These are phyloP conservation scores for Suhomyces guaymorum DNA, from an alignment of 1,139 yeast genomes.

Conservation along the genomic window DNA sequence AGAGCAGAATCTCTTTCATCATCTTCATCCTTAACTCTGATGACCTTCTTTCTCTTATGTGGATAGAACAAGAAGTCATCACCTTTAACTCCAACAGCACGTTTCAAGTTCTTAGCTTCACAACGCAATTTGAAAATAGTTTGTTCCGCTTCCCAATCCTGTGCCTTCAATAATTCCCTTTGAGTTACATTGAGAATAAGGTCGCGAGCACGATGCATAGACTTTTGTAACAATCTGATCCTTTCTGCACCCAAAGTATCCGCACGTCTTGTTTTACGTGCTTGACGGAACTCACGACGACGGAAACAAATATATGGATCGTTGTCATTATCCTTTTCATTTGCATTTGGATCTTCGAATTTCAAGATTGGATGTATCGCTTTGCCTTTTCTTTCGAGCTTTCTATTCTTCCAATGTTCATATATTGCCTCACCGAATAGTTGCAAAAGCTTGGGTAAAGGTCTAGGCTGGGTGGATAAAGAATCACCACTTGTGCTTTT, in stretches of 20 bases:
- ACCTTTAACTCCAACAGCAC: slow-evolving; percentile 73
- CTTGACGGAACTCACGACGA: slow-evolving; percentile 92
- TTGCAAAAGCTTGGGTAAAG: slow-evolving; percentile 55
- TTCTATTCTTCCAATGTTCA: slow-evolving; percentile 78
- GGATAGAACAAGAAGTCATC: slow-evolving; percentile 84
- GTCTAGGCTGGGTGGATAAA: slow-evolving; percentile 33
- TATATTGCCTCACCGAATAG: slow-evolving; percentile 69
- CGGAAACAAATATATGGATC: slow-evolving; percentile 97
- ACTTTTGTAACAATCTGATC: slow-evolving; percentile 69
- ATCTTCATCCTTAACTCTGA: slow-evolving; percentile 40
- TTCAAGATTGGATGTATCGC: slow-evolving; percentile 72
- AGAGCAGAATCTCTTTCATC: slow-evolving; percentile 24
- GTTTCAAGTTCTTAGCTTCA: slow-evolving; percentile 69
- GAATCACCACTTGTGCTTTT: slow-evolving; percentile 36
- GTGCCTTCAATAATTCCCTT: slow-evolving; percentile 66
- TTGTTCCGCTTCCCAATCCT: slow-evolving; percentile 58
- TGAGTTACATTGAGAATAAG: slow-evolving; percentile 69
- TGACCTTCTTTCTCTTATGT: slow-evolving; percentile 70
- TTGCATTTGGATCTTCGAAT: slow-evolving; percentile 76
- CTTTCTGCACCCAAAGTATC: slow-evolving; percentile 90
- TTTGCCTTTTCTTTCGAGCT: slow-evolving; percentile 69
- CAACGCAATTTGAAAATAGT: slow-evolving; percentile 71
- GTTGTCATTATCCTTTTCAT: slow-evolving; percentile 82
- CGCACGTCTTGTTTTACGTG: slow-evolving; percentile 93
- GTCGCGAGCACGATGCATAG: slow-evolving; percentile 74